Percentiles rank a stretch among this genome's conserved stretches.
phyloP scores from a whole-genome alignment of 2,329 filamentous ascomycete species.

The Aspergillus vadensis region DNA sequence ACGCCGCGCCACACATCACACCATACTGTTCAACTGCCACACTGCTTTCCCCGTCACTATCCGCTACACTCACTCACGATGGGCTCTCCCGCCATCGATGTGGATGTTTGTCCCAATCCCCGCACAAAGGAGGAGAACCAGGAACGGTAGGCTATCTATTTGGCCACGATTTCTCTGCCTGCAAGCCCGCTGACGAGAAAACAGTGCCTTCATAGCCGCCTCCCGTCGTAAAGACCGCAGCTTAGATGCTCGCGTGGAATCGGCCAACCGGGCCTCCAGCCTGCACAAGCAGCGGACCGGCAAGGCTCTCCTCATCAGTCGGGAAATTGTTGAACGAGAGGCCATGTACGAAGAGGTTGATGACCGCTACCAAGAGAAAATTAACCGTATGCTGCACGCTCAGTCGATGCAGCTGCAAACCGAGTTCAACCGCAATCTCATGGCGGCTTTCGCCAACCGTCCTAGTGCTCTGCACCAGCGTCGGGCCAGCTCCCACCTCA shows the following conservation, averaged over 20 bases:
- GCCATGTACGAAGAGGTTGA: slow-evolving; percentile 98
- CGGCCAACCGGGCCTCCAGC: slow-evolving; percentile 82
- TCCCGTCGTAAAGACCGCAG: slow-evolving; percentile 84
- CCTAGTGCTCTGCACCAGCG: slow-evolving; percentile 28
- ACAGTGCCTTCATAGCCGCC: slow-evolving; percentile 85
- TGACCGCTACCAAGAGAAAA: slow-evolving; percentile 61
- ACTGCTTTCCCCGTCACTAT: neutral
- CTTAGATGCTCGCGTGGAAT: slow-evolving; percentile 84
- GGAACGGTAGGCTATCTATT: slow-evolving; percentile 41
- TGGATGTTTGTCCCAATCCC: slow-evolving; percentile 36
- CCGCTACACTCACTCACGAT: slow-evolving; percentile 14
- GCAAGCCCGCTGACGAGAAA: neutral
- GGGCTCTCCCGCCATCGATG: slow-evolving; percentile 31
- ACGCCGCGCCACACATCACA: no score
- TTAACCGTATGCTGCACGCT: slow-evolving; percentile 41
- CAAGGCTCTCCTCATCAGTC: slow-evolving; percentile 75
- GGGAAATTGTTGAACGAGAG: slow-evolving; percentile 84
- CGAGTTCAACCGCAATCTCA: slow-evolving; percentile 40
- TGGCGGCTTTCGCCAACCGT: slow-evolving; percentile 32
- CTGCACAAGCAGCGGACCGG: slow-evolving; percentile 88
- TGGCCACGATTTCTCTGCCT: neutral
- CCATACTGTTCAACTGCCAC: neutral
- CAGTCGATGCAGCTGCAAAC: slow-evolving; percentile 42
- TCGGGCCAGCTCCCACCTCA: slow-evolving; percentile 27
- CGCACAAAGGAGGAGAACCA: slow-evolving; percentile 49